Evolutionary conservation across 2,329 filamentous ascomycete species (phyloP), one percentile per base, ranked within the genome.

Genomic region (Penicillium janthinellum): DNA sequence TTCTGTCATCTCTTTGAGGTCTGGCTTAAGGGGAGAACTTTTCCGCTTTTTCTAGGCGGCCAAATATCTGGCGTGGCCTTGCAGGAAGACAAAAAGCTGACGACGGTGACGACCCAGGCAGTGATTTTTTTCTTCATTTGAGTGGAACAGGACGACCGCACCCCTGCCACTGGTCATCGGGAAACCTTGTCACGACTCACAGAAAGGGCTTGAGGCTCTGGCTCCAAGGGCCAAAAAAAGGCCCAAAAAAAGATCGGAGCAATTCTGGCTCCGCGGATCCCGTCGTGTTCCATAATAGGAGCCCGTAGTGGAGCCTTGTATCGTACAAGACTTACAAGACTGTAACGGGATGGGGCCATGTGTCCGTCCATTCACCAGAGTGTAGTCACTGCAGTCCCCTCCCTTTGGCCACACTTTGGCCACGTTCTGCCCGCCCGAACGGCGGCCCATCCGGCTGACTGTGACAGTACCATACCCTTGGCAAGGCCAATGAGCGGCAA

Each of bases 401-500:
- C 22, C 22, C 22, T 45, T 45, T 45, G 42, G 12, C 20, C 42
- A 28, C 15, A 25, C 25, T n/a, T 11, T 20, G 47, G 14, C 44
- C 44, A 47, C 44, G 15, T 25, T 31, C 44, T 31, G n/a, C 31
- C 31, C 15, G 41, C 42, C 42, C 22, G 22, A 45, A n/a, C 22
- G 5, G 25, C 25, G 25, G 25, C 25, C 42, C 42, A 45, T 25
- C 11, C 25, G 25, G 51, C 51, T 53, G 51, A 53, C 20, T 4
- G 51, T 53, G 39, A 53, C 51, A 41, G 42, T 53, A 53, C 51
- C 51, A 42, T 35, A 53, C 38, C 38, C 4, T 20, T 17, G 17
- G 25, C 51, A 41, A 28, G n/a, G 4, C 64, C 63, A 67, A 65
- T 67, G 59, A 64, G 1, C 15, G 4, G 5, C 2, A 7, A 3